Evolutionary conservation across 1,139 yeast genomes (phyloP).

Genomic region (Saccharomyces hybrid): DNA sequence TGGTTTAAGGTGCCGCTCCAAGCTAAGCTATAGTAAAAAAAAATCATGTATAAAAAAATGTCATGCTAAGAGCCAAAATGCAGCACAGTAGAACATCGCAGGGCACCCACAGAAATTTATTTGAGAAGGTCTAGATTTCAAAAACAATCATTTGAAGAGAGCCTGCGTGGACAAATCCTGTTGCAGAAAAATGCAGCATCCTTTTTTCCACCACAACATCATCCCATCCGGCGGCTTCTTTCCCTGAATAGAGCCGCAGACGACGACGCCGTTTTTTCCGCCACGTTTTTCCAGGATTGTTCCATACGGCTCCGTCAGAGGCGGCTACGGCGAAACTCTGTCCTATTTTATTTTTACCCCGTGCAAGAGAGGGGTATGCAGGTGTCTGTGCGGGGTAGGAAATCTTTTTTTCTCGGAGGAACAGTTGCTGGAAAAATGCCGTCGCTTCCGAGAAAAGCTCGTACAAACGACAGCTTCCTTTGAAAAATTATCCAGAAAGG

Average conservation of each 20-base stretch:
- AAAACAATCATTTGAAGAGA: neutral
- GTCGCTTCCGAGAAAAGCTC: neutral
- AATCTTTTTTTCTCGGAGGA: neutral
- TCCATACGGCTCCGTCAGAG: slow-evolving; percentile 1
- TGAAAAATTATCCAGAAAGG: neutral
- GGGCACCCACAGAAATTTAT: neutral
- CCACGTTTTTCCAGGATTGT: neutral
- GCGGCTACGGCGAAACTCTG: neutral
- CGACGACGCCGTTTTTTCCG: neutral
- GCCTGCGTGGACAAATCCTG: neutral
- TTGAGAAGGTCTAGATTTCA: neutral
- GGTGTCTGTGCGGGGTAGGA: neutral
- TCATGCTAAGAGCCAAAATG: neutral
- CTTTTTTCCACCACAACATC: neutral
- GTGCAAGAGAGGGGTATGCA: neutral
- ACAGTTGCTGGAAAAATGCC: neutral
- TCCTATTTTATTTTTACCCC: neutral
- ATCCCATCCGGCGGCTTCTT: neutral
- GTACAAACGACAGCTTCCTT: neutral
- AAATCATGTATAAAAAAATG: neutral
- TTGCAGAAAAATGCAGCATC: neutral
- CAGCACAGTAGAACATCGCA: neutral
- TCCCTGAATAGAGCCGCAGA: neutral
- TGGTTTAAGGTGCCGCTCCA: no score
- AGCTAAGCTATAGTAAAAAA: neutral